phyloP scores from a whole-genome alignment of 768 basidiomycete species.

The Neoboletus brunneissimus region DNA sequence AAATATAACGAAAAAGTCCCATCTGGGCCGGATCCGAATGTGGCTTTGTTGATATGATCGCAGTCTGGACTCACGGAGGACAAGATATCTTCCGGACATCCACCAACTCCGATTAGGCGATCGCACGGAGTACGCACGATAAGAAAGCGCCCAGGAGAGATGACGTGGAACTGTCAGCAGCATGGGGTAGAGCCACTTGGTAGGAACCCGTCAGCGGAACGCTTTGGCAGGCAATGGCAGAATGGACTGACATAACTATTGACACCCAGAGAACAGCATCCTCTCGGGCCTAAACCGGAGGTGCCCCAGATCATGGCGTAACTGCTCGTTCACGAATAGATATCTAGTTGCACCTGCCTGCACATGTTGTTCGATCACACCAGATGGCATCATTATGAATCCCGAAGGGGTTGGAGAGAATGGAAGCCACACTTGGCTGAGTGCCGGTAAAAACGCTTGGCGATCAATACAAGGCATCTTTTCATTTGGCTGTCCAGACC shows the following conservation, averaged over 20 bases:
- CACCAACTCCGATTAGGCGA: conserved; percentile 15
- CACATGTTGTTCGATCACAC: conserved; percentile 18
- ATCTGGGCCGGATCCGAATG: conserved; percentile 21
- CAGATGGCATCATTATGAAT: conserved; percentile 21
- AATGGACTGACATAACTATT: conserved; percentile 11
- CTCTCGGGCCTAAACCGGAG: conserved; percentile 12
- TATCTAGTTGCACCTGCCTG: conserved; percentile 9
- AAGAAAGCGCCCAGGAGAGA: conserved; percentile 10
- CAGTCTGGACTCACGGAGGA: conserved; percentile 10
- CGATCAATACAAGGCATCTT: conserved; percentile 25
- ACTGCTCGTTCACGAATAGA: conserved; percentile 8
- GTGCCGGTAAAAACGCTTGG: conserved; percentile 12
- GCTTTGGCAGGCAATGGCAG: conserved; percentile 1
- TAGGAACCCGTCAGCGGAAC: background rate
- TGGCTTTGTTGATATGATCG: conserved; percentile 5
- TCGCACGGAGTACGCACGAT: conserved; percentile 10
- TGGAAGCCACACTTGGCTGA: conserved; percentile 19
- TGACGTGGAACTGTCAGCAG: conserved; percentile 24
- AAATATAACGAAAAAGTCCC: conserved; percentile 11
- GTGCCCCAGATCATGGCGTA: conserved; percentile 18
- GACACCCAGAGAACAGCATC: conserved; percentile 11
- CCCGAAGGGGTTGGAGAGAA: conserved; percentile 22
- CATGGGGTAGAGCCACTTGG: background rate
- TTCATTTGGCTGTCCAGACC: conserved; percentile 17
- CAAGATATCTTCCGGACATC: background rate